A percentile compares a stretch with the other conserved stretches of the same genome.
Conservation (phyloP, 352 stramenopile genomes). For the Aphanomyces astaci region DNA sequence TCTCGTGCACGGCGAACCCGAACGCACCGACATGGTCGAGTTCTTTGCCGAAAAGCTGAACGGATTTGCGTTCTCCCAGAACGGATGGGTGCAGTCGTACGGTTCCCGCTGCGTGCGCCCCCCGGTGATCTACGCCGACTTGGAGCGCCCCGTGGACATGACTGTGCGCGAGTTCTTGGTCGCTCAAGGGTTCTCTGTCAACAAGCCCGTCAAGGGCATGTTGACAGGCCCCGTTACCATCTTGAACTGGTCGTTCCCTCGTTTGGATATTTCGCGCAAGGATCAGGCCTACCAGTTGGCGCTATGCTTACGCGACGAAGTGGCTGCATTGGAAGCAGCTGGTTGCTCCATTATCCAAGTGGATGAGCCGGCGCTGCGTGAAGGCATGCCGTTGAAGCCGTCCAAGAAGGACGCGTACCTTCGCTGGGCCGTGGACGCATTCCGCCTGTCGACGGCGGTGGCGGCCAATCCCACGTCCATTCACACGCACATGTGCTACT, state of each 20-base stretch:
- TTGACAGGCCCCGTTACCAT: conserved; percentile 91
- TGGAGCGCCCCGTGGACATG: conserved; percentile 80
- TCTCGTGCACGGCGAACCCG: conserved; percentile 88
- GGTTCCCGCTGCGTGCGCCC: conserved; percentile 87
- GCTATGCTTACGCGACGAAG: conserved; percentile 85
- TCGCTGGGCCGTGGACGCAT: conserved; percentile 72
- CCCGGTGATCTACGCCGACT: conserved; percentile 86
- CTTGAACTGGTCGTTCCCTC: conserved; percentile 93
- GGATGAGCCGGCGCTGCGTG: conserved; percentile 87
- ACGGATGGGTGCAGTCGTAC: conserved; percentile 93
- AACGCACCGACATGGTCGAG: conserved; percentile 94
- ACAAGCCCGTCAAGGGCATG: conserved; percentile 91
- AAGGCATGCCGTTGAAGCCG: conserved; percentile 86
- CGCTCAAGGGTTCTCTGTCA: conserved; percentile 78
- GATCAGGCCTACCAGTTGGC: conserved; percentile 86
- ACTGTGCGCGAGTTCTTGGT: conserved; percentile 87
- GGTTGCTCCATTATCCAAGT: conserved; percentile 89
- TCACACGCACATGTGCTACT: conserved; percentile 96
- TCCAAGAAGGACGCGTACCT: conserved; percentile 80
- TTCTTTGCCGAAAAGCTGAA: conserved; percentile 92
- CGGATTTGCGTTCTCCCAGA: conserved; percentile 87
- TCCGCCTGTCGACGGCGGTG: conserved; percentile 81
- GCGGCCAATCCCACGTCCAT: conserved; percentile 87
- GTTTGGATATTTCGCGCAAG: conserved; percentile 85
- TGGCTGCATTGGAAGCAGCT: conserved; percentile 82